Percentiles rank a stretch among this genome's conserved stretches.
phyloP scores from a whole-genome alignment of 352 stramenopile genomes.

The Phytophthora sp. region DNA sequence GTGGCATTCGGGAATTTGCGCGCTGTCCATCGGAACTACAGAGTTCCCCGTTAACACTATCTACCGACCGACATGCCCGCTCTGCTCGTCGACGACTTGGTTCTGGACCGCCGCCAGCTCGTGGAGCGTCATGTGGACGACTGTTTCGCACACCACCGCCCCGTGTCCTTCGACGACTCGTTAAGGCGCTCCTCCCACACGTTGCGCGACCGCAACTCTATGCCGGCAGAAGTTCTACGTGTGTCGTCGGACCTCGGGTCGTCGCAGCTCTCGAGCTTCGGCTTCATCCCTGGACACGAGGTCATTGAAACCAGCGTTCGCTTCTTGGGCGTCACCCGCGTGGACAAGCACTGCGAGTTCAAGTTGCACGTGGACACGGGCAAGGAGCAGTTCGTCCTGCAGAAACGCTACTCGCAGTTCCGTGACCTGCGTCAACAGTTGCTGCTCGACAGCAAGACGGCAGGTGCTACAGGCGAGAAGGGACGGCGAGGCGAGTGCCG shows the following conservation, averaged over 20 bases:
- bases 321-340: slow-evolving; percentile 51
- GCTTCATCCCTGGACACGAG: slow-evolving; percentile 37
- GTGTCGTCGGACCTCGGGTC: slow-evolving; percentile 24
- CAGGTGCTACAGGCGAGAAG: slow-evolving; percentile 12
- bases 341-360: slow-evolving; percentile 57
- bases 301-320: slow-evolving; percentile 47
- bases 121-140: slow-evolving; percentile 29
- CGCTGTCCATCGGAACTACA: background rate
- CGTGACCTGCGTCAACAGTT: slow-evolving; percentile 61
- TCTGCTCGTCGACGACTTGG: slow-evolving; percentile 14
- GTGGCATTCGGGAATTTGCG: slow-evolving; percentile 24
- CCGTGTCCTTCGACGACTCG: slow-evolving; percentile 30
- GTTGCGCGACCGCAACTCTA: slow-evolving; percentile 12
- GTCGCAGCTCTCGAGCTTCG: slow-evolving; percentile 24
- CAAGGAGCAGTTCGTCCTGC: slow-evolving; percentile 54
- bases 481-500: slow-evolving; percentile 31
- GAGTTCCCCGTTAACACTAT: background rate
- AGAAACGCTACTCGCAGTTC: slow-evolving; percentile 80
- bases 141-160: slow-evolving; percentile 7
- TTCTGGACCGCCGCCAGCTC: slow-evolving; percentile 16
- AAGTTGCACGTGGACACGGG: slow-evolving; percentile 62
- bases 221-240: slow-evolving; percentile 10
- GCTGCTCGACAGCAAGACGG: slow-evolving; percentile 28
- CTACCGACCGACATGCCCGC: slow-evolving; percentile 11
- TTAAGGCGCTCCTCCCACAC: slow-evolving; percentile 12